Base-by-base conservation (phyloP, 768 basidiomycete species). In the Gyrodon lividus region DNA sequence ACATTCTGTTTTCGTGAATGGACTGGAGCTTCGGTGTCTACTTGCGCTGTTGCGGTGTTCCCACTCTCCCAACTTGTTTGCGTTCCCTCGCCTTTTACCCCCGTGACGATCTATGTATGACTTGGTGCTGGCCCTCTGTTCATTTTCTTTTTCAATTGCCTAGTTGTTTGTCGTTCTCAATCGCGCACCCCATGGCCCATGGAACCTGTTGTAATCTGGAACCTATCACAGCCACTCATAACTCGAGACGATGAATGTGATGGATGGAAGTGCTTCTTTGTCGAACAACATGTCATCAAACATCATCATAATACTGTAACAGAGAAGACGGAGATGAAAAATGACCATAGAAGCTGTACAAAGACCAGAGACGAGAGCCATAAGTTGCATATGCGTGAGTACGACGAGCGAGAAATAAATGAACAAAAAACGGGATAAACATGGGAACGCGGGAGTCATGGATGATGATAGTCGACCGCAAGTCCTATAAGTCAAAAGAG, bases 151-250 rank as follows among this genome's bases (percentile, higher is more conserved):
- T 28, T 9, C 28, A 28, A 10, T 28, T 5, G 6, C 8, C n/a
- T n/a, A n/a, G n/a, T n/a, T 28, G 48, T 50, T 44, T 50, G 55
- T 60, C 54, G 35, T 40, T 13, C 39, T 43, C n/a, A 46, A 58
- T 51, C 41, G 41, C 37, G 47, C 55, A 63, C 31, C n/a, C n/a
- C n/a, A n/a, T n/a, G n/a, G n/a, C n/a, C 37, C 34, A 52, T 43
- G 49, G 45, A 46, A n/a, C 43, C 35, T 64, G 55, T 65, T 66
- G 64, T 66, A 64, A 57, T 52, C 47, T 51, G 54, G 31, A 50
- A 53, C 12, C 22, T 14, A 28, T 8, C 26, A 17, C n/a, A 28
- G 10, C 23, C 6, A n/a, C n/a, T n/a, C n/a, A n/a, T n/a, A n/a
- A n/a, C n/a, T n/a, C n/a, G n/a, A n/a, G n/a, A n/a, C n/a, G n/a